Evolutionary conservation across 495 filamentous ascomycete genomes (phyloP), one percentile per base, ranked within the genome.

Genomic region (Umbilicaria muhlenbergii): DNA sequence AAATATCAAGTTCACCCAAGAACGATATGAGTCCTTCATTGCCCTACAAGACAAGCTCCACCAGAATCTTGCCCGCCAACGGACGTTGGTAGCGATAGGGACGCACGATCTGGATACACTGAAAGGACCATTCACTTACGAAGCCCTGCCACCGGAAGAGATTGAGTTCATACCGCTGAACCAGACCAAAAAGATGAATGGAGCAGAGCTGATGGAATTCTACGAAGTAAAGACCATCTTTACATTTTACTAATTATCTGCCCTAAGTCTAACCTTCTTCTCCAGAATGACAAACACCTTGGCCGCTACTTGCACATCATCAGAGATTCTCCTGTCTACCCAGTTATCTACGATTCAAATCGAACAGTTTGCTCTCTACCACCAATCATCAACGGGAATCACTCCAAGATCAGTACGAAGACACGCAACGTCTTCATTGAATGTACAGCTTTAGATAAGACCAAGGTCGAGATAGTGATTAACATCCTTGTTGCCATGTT

Each of bases 401-500:
- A 84, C 63, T 94, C 87, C 43, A 99, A 96, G 67, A 96, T 99
- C 56, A 84, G 73, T 1, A 65, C 94, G 34, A 66, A 86, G 53
- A 95, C 87, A 38, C 83, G 68, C 51, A 95, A 96, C 60, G 71
- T 96, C 56, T 86, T 96, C 66, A 89, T 99, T 58, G 91, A 99
- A 58, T 83, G 93, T 51, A 99, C 91, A 16, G 91, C 86, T n/a
- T 83, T 86, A 16, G 91, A 99, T 64, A 78, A 81, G 60, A 99
- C 91, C 7, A 99, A 99, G 66, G 74, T 94, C 13, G 89, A 95
- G 52, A 85, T 96, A 54, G 88, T 95, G 40, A 86, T 80, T 68
- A 85, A 86, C 51, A 88, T 94, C 51, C 78, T 99, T 59, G 86
- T 94, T 34, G 73, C 89, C 47, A 96, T 96, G 91, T 99, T 99